Base-by-base conservation (phyloP, 176 grass and related monocot species). In the Raddia guianensis region DNA sequence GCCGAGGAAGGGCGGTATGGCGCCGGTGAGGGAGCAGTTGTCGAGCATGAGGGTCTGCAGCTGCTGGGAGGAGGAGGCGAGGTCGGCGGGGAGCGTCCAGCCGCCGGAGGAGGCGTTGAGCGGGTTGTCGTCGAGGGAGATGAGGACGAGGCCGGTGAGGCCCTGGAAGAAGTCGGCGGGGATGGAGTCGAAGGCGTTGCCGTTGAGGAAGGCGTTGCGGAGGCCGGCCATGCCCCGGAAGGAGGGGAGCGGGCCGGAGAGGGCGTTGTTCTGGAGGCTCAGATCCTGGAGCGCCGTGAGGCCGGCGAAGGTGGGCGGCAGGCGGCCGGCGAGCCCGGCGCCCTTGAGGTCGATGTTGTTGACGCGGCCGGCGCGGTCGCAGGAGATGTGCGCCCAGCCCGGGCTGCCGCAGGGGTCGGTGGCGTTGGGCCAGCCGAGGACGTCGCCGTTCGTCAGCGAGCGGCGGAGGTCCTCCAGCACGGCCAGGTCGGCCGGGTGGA, bases 311-410 rank as follows among this genome's bases (percentile, higher is more conserved):
- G 60, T 53, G 1, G 49, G 0, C 0, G 95, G 92, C 0, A 98
- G 88, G 0, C 61, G 1, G 2, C 95, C 92, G 5, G 68, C n/a
- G 20, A 98, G 71, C 0, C 60, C 86, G 3, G 86, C 46, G 42
- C 48, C 2, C 86, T 94, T 87, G 73, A 92, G 84, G 85, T 98
- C 90, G 19, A 98, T 91, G 85, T 98, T 91, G 37, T 85, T 61
- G n/a, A 98, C 90, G 14, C 95, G 90, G 16, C 81, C 85, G 7
- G 43, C 2, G 18, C 81, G 74, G 75, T 88, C 78, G 89, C 91
- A 97, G 73, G 65, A 94, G 63, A 98, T 55, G 76, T 92, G 92
- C 19, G 35, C 74, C 95, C 95, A 97, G 0, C 46, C 66, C 8
- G 86, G 86, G 2, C 16, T 27, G 6, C 61, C 85, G 71, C 96